These are phyloP conservation scores for Cladosporium sp. DNA, from an alignment of 2,329 filamentous ascomycete genomes.

Conservation along the genomic window DNA sequence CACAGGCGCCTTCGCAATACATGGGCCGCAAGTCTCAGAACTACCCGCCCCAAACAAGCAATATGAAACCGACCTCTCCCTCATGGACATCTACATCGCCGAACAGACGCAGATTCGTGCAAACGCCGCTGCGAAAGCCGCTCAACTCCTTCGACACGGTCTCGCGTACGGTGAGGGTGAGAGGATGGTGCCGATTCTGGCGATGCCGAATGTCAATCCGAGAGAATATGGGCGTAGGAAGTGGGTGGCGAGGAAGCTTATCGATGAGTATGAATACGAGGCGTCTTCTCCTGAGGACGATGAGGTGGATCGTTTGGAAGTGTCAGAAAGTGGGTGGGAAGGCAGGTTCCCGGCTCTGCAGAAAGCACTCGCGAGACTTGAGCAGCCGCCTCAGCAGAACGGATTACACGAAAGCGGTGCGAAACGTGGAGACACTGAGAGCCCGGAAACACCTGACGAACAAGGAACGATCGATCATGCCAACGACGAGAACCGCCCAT, in stretches of 20 bases:
- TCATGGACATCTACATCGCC: not conserved
- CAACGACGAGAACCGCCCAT: not conserved
- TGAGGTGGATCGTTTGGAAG: not conserved
- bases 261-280: not conserved
- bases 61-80: too few relatives aligned
- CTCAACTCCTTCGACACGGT: not conserved
- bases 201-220: not conserved
- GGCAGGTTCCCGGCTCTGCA: not conserved
- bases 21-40: too few relatives aligned
- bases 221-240: not conserved
- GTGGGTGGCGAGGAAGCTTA: not conserved
- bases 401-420: not conserved
- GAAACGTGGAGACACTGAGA: too few relatives aligned
- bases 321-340: not conserved
- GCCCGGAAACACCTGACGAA: too few relatives aligned
- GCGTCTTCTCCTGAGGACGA: not conserved
- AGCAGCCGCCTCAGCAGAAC: not conserved
- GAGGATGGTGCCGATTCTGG: not conserved
- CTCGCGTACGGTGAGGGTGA: not conserved
- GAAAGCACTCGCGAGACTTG: not conserved
- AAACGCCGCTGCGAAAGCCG: not conserved
- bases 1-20: too few relatives aligned
- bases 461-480: too few relatives aligned
- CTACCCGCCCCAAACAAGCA: too few relatives aligned
- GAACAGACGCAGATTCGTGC: not conserved